Evolutionary conservation across 441 rosid genomes (phyloP).

Genomic region (Codiaeum variegatum): DNA sequence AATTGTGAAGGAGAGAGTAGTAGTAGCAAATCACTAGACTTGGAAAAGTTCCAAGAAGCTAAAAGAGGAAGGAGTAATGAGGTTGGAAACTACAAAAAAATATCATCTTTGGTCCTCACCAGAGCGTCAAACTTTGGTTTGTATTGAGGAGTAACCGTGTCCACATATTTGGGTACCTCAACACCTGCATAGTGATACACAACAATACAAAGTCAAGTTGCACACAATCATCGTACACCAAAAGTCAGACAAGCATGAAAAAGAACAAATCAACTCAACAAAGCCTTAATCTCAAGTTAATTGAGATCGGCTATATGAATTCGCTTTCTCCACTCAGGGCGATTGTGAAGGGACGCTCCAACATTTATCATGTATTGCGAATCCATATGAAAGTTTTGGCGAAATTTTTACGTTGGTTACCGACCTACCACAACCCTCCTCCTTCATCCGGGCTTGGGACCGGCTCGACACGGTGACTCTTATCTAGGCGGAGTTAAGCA

Average conservation of each 20-base stretch:
- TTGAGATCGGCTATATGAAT: no score
- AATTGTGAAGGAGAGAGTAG: neutral
- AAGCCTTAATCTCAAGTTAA: no score
- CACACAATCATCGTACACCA: neutral
- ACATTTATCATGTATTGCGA: no score
- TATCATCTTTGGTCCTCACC: conserved; percentile 41
- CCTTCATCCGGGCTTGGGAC: no score
- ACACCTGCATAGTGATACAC: conserved; percentile 40
- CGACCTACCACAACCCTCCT: no score
- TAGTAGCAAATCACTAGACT: neutral
- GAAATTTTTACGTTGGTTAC: no score
- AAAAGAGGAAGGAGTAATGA: neutral
- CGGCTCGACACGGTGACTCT: no score
- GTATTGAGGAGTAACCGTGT: conserved; percentile 83
- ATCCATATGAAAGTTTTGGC: no score
- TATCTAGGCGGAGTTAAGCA: no score
- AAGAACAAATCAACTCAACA: no score
- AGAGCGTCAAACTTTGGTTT: conserved; percentile 82
- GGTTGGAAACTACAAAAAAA: neutral
- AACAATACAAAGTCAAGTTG: conserved; percentile 2
- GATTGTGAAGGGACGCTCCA: no score
- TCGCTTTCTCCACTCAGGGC: no score
- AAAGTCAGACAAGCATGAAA: neutral
- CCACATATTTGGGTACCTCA: conserved; percentile 79
- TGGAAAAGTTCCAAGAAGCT: neutral